A percentile compares a stretch with the other conserved stretches of the same genome.
These are phyloP conservation scores for Brassica juncea DNA, from an alignment of 345 rosid genomes.

Conservation along the genomic window DNA sequence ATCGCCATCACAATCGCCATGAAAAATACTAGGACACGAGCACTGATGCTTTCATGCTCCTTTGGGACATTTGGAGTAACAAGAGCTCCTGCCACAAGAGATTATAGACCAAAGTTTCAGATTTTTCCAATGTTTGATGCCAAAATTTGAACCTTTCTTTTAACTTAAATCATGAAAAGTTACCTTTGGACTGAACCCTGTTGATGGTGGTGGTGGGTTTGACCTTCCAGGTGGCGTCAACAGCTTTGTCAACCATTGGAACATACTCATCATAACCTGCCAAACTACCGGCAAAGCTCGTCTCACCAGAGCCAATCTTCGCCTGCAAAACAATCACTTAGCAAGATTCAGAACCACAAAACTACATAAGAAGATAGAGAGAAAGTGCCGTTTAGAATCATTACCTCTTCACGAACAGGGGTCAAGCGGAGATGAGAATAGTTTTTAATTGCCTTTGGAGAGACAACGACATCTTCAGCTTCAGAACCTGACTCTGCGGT, in stretches of 20 bases:
- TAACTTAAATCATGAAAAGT: not conserved
- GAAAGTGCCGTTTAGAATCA: not conserved
- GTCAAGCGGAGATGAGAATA: conserved; percentile 86
- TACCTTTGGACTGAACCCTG: conserved; percentile 67
- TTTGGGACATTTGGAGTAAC: conserved; percentile 47
- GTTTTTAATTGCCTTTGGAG: conserved; percentile 86
- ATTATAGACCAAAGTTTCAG: conserved; percentile 29
- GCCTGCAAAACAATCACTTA: conserved; percentile 50
- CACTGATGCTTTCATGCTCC: conserved; percentile 57
- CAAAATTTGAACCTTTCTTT: not conserved
- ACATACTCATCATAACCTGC: conserved; percentile 97
- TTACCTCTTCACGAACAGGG: conserved; percentile 97
- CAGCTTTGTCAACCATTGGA: conserved; percentile 98
- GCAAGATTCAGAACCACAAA: conserved; percentile 1
- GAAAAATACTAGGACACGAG: conserved; percentile 46
- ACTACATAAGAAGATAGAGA: not conserved
- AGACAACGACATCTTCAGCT: conserved; percentile 81
- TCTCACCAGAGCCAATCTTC: conserved; percentile 60
- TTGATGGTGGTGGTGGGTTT: conserved; percentile 46
- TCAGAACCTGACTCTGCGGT: conserved; percentile 99
- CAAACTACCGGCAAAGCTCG: conserved; percentile 61
- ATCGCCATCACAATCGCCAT: conserved; percentile 69
- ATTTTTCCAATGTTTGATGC: conserved; percentile 18
- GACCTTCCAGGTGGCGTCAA: conserved; percentile 85
- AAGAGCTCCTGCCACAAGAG: conserved; percentile 45